Percentiles rank a stretch among this genome's conserved stretches.
These are phyloP conservation scores for Globisporangium acanthophoron DNA, from an alignment of 352 stramenopile species.

Conservation along the genomic window DNA sequence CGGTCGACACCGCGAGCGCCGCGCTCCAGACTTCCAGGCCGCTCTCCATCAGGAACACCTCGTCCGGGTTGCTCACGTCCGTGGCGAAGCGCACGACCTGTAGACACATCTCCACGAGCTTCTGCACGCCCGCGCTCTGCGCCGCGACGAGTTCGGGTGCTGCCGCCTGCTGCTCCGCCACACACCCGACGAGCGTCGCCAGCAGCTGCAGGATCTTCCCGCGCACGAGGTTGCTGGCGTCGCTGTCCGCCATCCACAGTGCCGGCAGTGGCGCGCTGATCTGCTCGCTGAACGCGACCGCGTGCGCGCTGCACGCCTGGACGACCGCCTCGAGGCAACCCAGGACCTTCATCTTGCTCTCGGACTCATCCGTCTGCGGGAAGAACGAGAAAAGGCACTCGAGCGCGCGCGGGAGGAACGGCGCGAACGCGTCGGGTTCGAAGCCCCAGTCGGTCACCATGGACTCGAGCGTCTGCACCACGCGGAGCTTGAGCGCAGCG, in stretches of 20 bases:
- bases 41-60: constrained; percentile 84
- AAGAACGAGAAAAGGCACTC: constrained; percentile 69
- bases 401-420: constrained; percentile 56
- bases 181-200: constrained; percentile 45
- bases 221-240: constrained; percentile 75
- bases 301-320: constrained; percentile 46
- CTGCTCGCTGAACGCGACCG: constrained; percentile 47
- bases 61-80: constrained; percentile 71
- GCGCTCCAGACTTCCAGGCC: constrained; percentile 70
- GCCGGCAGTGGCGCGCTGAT: constrained; percentile 63
- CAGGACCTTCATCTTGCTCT: constrained; percentile 80
- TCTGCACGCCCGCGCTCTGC: constrained; percentile 19
- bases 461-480: constrained; percentile 72
- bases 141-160: neutral
- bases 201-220: constrained; percentile 81
- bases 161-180: constrained; percentile 34
- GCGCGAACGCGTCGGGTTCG: constrained; percentile 57
- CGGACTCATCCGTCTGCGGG: constrained; percentile 45
- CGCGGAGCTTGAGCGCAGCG: constrained; percentile 57
- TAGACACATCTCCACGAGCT: constrained; percentile 61
- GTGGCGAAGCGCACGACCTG: constrained; percentile 69
- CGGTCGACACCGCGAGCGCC: constrained; percentile 34
- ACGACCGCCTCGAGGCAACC: constrained; percentile 67
- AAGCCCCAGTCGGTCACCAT: constrained; percentile 86
- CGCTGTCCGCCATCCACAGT: constrained; percentile 66